Base-by-base conservation (phyloP, 2,329 filamentous ascomycete genomes). In the Trichophyton rubrum region DNA sequence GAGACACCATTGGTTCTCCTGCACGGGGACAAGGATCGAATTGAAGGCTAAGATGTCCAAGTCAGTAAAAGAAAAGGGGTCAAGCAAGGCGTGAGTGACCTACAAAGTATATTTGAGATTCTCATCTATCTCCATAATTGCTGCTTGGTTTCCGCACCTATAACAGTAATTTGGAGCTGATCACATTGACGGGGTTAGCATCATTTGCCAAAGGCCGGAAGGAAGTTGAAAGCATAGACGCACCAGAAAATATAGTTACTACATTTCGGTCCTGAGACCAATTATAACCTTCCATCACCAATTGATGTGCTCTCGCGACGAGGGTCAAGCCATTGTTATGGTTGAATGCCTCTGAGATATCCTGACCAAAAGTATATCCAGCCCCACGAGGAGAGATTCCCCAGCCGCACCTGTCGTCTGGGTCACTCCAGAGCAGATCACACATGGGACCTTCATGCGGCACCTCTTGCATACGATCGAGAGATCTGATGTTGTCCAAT, bases 81-180 rank as follows among this genome's bases (percentile, higher is more conserved):
- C 24, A 38, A 43, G 47, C 43, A 55, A 22, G 27, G 60, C 8
- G 40, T 4, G 11, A 13, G 13, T 49, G 35, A 85, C 90, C 76
- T 83, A 96, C 92, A 99, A 97, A 71, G 93, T 97, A 78, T 97
- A 99, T 81, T 99, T 97, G 73, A 99, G 79, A 75, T 97, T 91
- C 78, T 99, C 93, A 67, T 97, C 93, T 75, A 99, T 99, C 78
- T 97, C 93, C 93, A 99, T 99, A 75, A 99, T 97, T n/a, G 93
- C 93, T 61, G 93, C 93, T 77, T 97, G 93, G 76, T 99, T 99
- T 70, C 93, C 93, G 71, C 92, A 99, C 74, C 92, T 85, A 80
- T 99, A 97, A 79, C 92, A 97, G 80, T 97, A 97, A 75, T 92
- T 92, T 63, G 88, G 88, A 45, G 88, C 88, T 85, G 70, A 56